These are phyloP conservation scores for Cytospora piceicola DNA, from an alignment of 2,329 filamentous ascomycete genomes.

Conservation along the genomic window DNA sequence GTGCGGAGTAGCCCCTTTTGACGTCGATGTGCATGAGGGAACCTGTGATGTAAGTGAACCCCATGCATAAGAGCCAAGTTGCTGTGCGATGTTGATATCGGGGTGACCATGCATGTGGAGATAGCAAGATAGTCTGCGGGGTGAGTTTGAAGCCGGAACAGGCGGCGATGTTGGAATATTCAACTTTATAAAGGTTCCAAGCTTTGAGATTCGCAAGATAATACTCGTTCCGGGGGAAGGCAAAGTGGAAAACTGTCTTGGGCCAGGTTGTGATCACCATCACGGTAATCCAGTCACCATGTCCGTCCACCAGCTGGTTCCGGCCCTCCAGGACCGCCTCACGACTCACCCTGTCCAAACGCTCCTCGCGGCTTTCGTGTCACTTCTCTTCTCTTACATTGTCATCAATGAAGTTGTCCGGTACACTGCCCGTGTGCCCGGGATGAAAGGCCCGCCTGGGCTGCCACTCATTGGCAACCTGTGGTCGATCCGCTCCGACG, in stretches of 20 bases:
- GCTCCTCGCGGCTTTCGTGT: neutral
- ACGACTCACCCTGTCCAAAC: conserved; percentile 9
- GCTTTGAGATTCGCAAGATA: neutral
- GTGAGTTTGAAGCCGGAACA: neutral
- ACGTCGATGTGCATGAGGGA: neutral
- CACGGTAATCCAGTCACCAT: neutral
- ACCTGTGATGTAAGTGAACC: neutral
- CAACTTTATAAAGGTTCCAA: neutral
- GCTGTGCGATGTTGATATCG: conserved; percentile 13
- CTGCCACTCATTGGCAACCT: conserved; percentile 60
- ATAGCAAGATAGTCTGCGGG: neutral
- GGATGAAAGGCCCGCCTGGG: conserved; percentile 53
- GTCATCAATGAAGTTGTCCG: conserved; percentile 55
- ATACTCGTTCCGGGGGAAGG: neutral
- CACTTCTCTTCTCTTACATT: conserved; percentile 48
- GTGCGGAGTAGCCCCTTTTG: conserved; percentile 15
- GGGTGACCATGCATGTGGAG: neutral
- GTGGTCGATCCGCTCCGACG: conserved; percentile 57
- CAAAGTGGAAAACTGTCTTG: neutral
- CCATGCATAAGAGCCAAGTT: neutral
- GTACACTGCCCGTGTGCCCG: conserved; percentile 47
- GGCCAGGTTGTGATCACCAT: neutral
- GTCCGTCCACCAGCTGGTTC: conserved; percentile 2
- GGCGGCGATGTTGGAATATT: no score
- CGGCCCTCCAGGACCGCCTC: neutral